phyloP scores from a whole-genome alignment of 495 filamentous ascomycete species.

The Amorphotheca resinae region DNA sequence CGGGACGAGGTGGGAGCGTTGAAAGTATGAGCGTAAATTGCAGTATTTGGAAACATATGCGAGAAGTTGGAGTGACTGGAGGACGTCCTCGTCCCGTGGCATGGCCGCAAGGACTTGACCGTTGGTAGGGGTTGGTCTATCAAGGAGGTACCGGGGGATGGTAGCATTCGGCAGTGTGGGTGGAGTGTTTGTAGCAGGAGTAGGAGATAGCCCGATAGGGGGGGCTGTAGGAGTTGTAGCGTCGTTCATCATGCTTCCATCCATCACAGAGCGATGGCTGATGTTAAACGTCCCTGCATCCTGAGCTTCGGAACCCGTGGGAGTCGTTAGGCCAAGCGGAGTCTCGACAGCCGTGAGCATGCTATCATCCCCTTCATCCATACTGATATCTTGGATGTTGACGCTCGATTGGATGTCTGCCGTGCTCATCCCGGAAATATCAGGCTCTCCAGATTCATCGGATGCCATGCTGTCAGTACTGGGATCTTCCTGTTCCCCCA shows the following conservation, averaged over 20 bases:
- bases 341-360: slow-evolving; percentile 69
- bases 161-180: slow-evolving; percentile 51
- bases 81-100: slow-evolving; percentile 91
- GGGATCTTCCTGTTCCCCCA: slow-evolving; percentile 76
- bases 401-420: slow-evolving; percentile 44
- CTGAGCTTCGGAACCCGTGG: slow-evolving; percentile 57
- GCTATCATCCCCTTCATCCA: slow-evolving; percentile 63
- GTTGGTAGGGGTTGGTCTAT: slow-evolving; percentile 44
- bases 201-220: slow-evolving; percentile 63
- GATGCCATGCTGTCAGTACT: slow-evolving; percentile 67
- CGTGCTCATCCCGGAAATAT: slow-evolving; percentile 42
- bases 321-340: slow-evolving; percentile 59
- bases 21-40: slow-evolving; percentile 89
- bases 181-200: slow-evolving; percentile 61
- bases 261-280: slow-evolving; percentile 75
- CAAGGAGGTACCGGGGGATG: slow-evolving; percentile 61
- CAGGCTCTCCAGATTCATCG: slow-evolving; percentile 49
- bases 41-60: slow-evolving; percentile 99
- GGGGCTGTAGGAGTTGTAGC: slow-evolving; percentile 43
- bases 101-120: slow-evolving; percentile 70
- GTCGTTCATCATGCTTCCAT: slow-evolving; percentile 72
- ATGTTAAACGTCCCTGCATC: slow-evolving; percentile 84
- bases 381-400: slow-evolving; percentile 64
- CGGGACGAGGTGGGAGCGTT: slow-evolving; percentile 86
- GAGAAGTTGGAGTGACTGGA: slow-evolving; percentile 95